Conservation (phyloP, 345 rosid genomes). For the Limnanthes douglasii region DNA sequence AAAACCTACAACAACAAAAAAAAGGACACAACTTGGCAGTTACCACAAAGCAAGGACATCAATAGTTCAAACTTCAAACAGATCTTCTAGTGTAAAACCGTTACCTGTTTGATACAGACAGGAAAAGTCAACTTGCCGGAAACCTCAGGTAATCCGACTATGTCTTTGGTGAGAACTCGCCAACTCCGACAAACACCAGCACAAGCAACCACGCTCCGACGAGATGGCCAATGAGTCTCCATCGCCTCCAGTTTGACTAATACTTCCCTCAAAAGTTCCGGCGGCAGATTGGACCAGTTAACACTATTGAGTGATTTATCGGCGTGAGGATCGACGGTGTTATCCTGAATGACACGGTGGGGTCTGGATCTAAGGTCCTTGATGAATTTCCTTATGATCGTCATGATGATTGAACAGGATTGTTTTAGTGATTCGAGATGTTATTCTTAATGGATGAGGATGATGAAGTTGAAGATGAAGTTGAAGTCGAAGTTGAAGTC, state of each 20-base stretch:
- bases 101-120: slow-evolving; percentile 72
- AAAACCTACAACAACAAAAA: background rate
- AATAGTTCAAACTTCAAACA: slow-evolving; percentile 1
- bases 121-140: slow-evolving; percentile 75
- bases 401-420: slow-evolving; percentile 13
- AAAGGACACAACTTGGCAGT: slow-evolving; percentile 6
- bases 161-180: slow-evolving; percentile 48
- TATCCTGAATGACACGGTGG: slow-evolving; percentile 42
- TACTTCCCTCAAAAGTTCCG: slow-evolving; percentile 60
- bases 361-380: slow-evolving; percentile 37
- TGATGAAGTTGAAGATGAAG: slow-evolving; percentile 9
- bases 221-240: slow-evolving; percentile 53
- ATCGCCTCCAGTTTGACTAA: slow-evolving; percentile 44
- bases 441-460: slow-evolving; percentile 2
- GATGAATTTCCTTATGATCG: slow-evolving; percentile 34
- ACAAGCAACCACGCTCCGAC: slow-evolving; percentile 65
- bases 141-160: slow-evolving; percentile 44
- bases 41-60: background rate
- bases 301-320: slow-evolving; percentile 12
- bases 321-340: slow-evolving; percentile 8
- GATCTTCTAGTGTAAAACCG: background rate
- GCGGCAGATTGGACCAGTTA: slow-evolving; percentile 67
- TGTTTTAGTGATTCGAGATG: slow-evolving; percentile 5
- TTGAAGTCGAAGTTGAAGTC: slow-evolving; percentile 14
- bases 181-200: slow-evolving; percentile 76